A percentile compares a stretch with the other conserved stretches of the same genome.
Conservation (phyloP, 352 stramenopile species). For the Phytophthora citricola region DNA sequence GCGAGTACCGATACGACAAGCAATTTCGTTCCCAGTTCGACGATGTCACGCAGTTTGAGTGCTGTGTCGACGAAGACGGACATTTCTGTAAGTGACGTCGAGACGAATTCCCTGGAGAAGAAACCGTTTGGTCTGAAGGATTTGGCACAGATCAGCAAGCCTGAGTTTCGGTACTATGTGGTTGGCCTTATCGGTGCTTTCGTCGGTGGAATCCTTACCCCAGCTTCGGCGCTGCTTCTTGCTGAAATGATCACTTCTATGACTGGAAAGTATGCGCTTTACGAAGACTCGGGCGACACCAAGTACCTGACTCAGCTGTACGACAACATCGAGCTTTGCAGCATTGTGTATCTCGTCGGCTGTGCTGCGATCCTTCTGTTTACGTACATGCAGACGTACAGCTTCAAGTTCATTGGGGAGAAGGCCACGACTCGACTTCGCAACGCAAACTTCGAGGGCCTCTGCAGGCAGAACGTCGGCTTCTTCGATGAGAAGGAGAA, state of each 20-base stretch:
- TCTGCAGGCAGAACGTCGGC: constrained; percentile 53
- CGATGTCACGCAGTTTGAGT: constrained; percentile 17
- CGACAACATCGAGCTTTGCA: constrained; percentile 35
- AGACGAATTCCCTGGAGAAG: constrained; percentile 33
- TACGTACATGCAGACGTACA: constrained; percentile 50
- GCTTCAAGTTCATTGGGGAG: constrained; percentile 61
- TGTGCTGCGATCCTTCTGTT: constrained; percentile 36
- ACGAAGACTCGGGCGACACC: constrained; percentile 30
- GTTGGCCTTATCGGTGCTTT: constrained; percentile 24
- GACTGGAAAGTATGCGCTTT: constrained; percentile 50
- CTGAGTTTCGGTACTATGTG: constrained; percentile 20
- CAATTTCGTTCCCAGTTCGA: background rate
- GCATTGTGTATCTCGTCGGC: constrained; percentile 39
- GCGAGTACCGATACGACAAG: background rate
- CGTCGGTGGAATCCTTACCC: constrained; percentile 44
- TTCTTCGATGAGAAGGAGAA: constrained; percentile 82
- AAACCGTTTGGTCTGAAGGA: constrained; percentile 24
- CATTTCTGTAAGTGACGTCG: constrained; percentile 22
- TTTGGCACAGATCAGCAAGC: constrained; percentile 12
- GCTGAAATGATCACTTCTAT: constrained; percentile 56
- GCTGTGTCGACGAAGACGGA: constrained; percentile 26
- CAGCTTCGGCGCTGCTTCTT: constrained; percentile 43
- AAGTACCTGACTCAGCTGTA: constrained; percentile 42
- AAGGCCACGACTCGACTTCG: constrained; percentile 47
- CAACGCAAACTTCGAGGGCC: constrained; percentile 48